Base-by-base conservation (phyloP, 805 yeast genomes). In the Schwanniomyces sp. region DNA sequence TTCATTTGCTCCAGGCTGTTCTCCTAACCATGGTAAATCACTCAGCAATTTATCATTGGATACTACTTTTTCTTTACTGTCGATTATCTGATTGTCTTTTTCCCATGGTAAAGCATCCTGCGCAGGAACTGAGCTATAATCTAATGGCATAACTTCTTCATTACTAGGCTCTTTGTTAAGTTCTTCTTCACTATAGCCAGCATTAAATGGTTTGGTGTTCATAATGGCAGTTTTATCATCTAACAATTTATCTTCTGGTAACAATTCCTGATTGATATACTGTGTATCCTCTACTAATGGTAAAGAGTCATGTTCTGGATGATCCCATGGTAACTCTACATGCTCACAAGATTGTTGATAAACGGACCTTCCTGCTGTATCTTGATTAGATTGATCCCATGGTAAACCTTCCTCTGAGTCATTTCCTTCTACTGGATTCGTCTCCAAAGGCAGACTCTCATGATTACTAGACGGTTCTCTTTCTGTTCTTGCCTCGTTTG, bases 21-120 rank as follows among this genome's bases (percentile, higher is more conserved):
- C 21, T 28, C 49, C 40, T 25, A 52, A 56, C 60, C 59, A 53
- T 16, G 58, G 58, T 34, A 52, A 48, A 16, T 44, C 24, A 29
- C 51, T 52, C 26, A 4, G 26, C 26, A 17, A 8, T 5, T 17
- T 36, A 18, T 21, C 26, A 12, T 36, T 26, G 5, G n/a, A 21
- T 7, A 14, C 7, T 4, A 18, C 8, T 12, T 7, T 18, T 18
- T 18, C 39, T 18, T 17, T n/a, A 18, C 9, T 6, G 6, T 36
- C 39, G 4, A 4, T 36, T 8, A 9, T 7, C 21, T 25, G 41
- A 27, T 25, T 16, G 17, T 5, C 27, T 18, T 45, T 29, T 41
- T 51, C 54, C 54, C 52, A 49, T 3, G 54, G 54, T 7, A 48
- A 21, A 18, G 18, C 17, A 14, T 32, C 21, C 9, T 32, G 16